A percentile compares a stretch with the other conserved stretches of the same genome.
These are phyloP conservation scores for Fusarium irregulare DNA, from an alignment of 2,329 filamentous ascomycete species.

Conservation along the genomic window DNA sequence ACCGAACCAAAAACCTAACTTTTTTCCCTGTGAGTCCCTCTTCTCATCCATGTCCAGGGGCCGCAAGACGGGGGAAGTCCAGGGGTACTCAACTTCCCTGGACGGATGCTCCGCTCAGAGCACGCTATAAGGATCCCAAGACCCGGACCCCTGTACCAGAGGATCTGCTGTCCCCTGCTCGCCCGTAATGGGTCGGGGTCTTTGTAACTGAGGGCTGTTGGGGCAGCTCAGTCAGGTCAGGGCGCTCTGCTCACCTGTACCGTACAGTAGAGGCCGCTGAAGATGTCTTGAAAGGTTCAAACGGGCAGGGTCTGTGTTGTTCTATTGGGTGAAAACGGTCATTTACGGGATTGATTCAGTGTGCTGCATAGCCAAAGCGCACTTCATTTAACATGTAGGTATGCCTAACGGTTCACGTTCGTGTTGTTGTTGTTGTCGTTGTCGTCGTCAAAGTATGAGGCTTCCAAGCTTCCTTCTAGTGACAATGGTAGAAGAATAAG, in stretches of 20 bases:
- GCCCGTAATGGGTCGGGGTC: neutral
- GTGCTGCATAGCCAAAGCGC: slow-evolving; percentile 28
- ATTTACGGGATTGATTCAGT: slow-evolving; percentile 4
- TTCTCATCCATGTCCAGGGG: slow-evolving; percentile 32
- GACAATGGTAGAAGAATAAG: neutral
- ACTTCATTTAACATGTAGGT: neutral
- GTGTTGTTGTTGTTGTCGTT: neutral
- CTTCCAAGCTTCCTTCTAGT: neutral
- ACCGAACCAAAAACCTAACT: slow-evolving; percentile 11
- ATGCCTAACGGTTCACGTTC: neutral
- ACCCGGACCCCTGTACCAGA: slow-evolving; percentile 31
- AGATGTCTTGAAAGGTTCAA: slow-evolving; percentile 28
- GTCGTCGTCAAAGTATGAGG: neutral
- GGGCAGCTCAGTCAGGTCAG: neutral
- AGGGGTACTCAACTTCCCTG: neutral
- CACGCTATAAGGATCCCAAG: neutral
- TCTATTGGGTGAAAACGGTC: slow-evolving; percentile 17
- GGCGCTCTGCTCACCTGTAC: slow-evolving; percentile 1
- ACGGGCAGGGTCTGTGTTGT: slow-evolving; percentile 28
- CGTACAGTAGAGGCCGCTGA: slow-evolving; percentile 30
- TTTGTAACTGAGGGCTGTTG: slow-evolving; percentile 20
- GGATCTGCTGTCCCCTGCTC: slow-evolving; percentile 30
- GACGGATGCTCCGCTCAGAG: neutral
- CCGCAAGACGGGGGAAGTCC: slow-evolving; percentile 28
- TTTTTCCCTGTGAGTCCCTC: neutral